Evolutionary conservation across 176 grass and related monocot genomes (phyloP).

Genomic region (Rhynchospora tenuis): DNA sequence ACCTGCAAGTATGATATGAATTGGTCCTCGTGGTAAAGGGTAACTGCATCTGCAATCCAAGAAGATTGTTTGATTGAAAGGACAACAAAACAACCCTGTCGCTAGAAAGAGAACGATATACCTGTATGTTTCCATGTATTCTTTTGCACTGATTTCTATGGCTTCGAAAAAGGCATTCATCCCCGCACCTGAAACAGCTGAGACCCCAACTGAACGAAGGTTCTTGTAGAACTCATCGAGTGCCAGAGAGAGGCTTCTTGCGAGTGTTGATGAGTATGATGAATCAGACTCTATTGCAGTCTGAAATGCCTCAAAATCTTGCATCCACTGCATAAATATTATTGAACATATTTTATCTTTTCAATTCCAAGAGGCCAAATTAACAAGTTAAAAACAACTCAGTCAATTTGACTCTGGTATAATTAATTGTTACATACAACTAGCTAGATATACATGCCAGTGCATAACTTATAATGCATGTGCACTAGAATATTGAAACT

Average conservation of each 20-base stretch:
- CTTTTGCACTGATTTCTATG: slow-evolving; percentile 65
- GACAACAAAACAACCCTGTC: not conserved
- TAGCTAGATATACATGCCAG: not conserved
- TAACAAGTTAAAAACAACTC: not conserved
- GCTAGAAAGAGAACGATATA: slow-evolving; percentile 16
- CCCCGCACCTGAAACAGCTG: slow-evolving; percentile 69
- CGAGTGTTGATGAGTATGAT: slow-evolving; percentile 68
- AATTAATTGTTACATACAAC: too few species aligned
- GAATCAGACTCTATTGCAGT: slow-evolving; percentile 68
- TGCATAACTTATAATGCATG: not conserved
- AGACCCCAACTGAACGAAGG: slow-evolving; percentile 79
- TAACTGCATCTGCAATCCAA: not conserved
- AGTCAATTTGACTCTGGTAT: not conserved
- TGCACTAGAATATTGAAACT: not conserved
- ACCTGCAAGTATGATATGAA: not conserved
- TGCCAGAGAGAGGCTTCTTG: slow-evolving; percentile 73
- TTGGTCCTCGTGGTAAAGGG: not conserved
- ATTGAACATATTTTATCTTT: not conserved
- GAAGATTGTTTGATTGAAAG: not conserved
- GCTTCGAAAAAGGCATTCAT: slow-evolving; percentile 70
- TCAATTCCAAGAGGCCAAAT: not conserved
- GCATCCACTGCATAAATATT: slow-evolving; percentile 72
- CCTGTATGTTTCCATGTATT: slow-evolving; percentile 95
- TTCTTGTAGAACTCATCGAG: slow-evolving; percentile 95
- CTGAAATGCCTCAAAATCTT: slow-evolving; percentile 96